A percentile compares a stretch with the other conserved stretches of the same genome.
phyloP scores from a whole-genome alignment of 805 yeast species.

The Maudiozyma bulderi region DNA sequence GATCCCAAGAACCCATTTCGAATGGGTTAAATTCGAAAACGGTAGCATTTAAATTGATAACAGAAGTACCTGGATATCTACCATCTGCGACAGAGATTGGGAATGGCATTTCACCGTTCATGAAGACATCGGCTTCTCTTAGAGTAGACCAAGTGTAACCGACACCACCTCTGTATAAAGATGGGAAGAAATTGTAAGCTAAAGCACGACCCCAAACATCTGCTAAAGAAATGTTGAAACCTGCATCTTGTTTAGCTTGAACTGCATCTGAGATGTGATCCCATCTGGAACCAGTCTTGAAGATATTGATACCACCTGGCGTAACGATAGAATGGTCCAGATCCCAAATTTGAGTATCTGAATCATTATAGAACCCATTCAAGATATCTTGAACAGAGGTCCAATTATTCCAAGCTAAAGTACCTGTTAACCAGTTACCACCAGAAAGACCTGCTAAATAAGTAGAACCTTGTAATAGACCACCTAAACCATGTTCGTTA shows the following conservation, averaged over 20 bases:
- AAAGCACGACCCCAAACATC: slow-evolving; percentile 77
- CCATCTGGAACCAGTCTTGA: slow-evolving; percentile 45
- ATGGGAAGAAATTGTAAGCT: slow-evolving; percentile 63
- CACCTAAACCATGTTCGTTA: slow-evolving; percentile 54
- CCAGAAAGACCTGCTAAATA: slow-evolving; percentile 77
- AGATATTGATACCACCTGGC: slow-evolving; percentile 53
- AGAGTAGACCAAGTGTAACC: slow-evolving; percentile 51
- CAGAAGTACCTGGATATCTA: slow-evolving; percentile 48
- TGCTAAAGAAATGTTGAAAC: slow-evolving; percentile 56
- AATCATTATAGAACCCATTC: slow-evolving; percentile 19
- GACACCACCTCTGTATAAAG: slow-evolving; percentile 50
- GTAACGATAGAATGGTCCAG: slow-evolving; percentile 48
- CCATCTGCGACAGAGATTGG: slow-evolving; percentile 61
- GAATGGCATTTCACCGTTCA: slow-evolving; percentile 57
- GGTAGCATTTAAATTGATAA: slow-evolving; percentile 60
- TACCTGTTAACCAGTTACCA: slow-evolving; percentile 73
- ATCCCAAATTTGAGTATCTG: slow-evolving; percentile 54
- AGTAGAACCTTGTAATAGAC: slow-evolving; percentile 58
- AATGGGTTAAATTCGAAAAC: slow-evolving; percentile 54
- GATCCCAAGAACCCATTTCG: slow-evolving; percentile 86
- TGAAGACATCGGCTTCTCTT: slow-evolving; percentile 50
- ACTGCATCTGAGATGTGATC: slow-evolving; percentile 44
- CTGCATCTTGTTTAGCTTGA: slow-evolving; percentile 46
- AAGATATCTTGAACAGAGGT: slow-evolving; percentile 56
- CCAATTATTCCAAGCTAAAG: slow-evolving; percentile 63